A percentile compares a stretch with the other conserved stretches of the same genome.
Conservation (phyloP, 257 asterid species). For the Marsdenia floribunda region DNA sequence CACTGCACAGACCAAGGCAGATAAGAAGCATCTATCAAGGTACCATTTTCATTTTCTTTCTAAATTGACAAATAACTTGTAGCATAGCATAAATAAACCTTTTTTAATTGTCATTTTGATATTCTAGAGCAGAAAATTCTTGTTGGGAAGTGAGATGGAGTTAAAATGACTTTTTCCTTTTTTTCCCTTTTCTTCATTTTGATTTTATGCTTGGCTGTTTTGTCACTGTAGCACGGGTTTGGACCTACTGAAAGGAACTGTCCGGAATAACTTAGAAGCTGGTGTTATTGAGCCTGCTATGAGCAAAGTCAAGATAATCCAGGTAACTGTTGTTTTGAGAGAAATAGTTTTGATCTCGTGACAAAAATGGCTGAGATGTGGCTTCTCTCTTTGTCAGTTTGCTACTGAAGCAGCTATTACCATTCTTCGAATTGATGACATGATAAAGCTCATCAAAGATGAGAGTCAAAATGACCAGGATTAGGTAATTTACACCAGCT, state of each 20-base stretch:
- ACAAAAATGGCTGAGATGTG: not conserved
- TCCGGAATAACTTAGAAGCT: constrained; percentile 86
- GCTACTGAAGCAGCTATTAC: constrained; percentile 98
- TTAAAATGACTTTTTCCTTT: not conserved
- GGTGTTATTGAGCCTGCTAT: constrained; percentile 98
- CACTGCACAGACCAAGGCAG: constrained; percentile 92
- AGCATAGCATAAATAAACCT: too few species aligned
- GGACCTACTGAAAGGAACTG: constrained; percentile 69
- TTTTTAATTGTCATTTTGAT: not conserved
- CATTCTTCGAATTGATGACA: constrained; percentile 96
- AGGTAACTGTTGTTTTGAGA: constrained; percentile 34
- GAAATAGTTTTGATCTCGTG: not conserved
- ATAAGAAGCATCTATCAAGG: constrained; percentile 90
- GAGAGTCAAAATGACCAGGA: constrained; percentile 63
- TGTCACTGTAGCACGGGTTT: constrained; percentile 79
- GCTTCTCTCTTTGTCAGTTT: constrained; percentile 43
- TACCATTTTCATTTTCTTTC: constrained; percentile 13
- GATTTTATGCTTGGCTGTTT: not conserved
- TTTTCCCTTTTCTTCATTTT: not conserved
- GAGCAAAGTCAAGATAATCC: constrained; percentile 98
- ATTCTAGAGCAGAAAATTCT: not conserved
- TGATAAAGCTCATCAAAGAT: constrained; percentile 86
- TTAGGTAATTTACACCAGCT: not conserved
- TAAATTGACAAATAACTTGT: not conserved
- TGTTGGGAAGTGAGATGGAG: not conserved